Base-by-base conservation (phyloP, 352 stramenopile genomes). In the Phytophthora capsici region DNA sequence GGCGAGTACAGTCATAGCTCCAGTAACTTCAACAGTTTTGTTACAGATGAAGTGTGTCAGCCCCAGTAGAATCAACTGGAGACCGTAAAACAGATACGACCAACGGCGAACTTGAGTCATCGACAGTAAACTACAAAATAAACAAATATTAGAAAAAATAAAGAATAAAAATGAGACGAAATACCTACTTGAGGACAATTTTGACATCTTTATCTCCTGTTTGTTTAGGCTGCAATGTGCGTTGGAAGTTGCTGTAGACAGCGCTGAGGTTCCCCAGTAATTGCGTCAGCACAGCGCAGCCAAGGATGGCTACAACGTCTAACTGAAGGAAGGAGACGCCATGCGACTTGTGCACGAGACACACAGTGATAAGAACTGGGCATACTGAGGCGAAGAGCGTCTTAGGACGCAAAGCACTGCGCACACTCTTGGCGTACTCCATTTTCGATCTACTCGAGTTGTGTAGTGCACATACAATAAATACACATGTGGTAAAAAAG, bases 191-290 rank as follows among this genome's bases (percentile, higher is more conserved):
- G 60, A 93, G 83, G 30, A 90, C 69, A 51, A 91, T 86, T 46
- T 73, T 78, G 19, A 9, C 57, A 32, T 78, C 52, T 16, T 23
- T 49, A 22, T 75, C 19, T 36, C 55, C 65, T 6, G 50, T 66
- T 57, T 86, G 69, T 61, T 88, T 72, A 23, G 62, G 54, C 50
- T 81, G 57, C 63, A 94, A 75, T 3, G 80, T 66, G 20, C 83
- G 81, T 32, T 89, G 83, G 56, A 92, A 91, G 3, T 84, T 90
- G 72, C 69, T 77, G 73, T 91, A 92, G 25, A 92, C 71, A 2
- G 58, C 66, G 61, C 86, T 94, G 52, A 94, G 70, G 34, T 94
- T 94, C 13, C 74, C 79, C 7, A 90, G 57, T 60, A 88, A 73
- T 49, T 94, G 86, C 50, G 89, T 76, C 48, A 94, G 52, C 44